Conservation (phyloP, 768 basidiomycete species). For the Suillus variegatus region DNA sequence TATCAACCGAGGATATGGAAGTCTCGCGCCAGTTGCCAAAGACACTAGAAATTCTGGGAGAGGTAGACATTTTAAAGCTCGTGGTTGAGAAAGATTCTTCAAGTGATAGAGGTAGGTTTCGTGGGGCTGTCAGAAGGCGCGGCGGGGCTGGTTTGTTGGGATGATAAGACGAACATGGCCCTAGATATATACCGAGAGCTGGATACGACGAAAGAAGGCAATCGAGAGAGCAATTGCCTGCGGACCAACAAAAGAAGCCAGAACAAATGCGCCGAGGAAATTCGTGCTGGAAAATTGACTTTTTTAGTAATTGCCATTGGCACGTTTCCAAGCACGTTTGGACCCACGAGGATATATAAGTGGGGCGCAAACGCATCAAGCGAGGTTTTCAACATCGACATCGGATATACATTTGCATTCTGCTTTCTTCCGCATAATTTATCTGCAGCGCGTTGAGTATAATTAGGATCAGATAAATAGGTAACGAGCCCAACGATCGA, state of each 20-base stretch:
- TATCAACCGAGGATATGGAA: constrained; percentile 11
- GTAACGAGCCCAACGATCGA: not conserved
- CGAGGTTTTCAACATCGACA: not conserved
- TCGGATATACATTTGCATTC: not conserved
- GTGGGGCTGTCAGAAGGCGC: not conserved
- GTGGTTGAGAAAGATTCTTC: constrained; percentile 3
- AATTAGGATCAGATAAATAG: not conserved
- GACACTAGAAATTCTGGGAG: constrained; percentile 13
- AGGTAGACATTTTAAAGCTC: constrained; percentile 6
- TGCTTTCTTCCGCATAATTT: not conserved
- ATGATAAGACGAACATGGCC: constrained; percentile 1
- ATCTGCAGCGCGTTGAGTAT: not conserved
- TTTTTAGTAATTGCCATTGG: constrained; percentile 4
- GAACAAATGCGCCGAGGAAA: not conserved
- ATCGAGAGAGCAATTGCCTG: constrained; percentile 11
- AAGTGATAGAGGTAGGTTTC: not conserved
- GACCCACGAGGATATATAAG: constrained; percentile 1
- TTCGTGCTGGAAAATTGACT: constrained; percentile 5
- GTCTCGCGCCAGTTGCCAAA: constrained; percentile 18
- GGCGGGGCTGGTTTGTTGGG: constrained; percentile 6
- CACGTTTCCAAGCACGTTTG: not conserved
- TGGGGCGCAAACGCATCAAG: not conserved
- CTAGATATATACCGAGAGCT: constrained; percentile 13
- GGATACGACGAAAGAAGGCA: constrained; percentile 8
- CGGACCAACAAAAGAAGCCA: constrained; percentile 13